Evolutionary conservation across 345 rosid genomes (phyloP), one percentile per base, ranked within the genome.

Genomic region (Hibiscus tridactylites): DNA sequence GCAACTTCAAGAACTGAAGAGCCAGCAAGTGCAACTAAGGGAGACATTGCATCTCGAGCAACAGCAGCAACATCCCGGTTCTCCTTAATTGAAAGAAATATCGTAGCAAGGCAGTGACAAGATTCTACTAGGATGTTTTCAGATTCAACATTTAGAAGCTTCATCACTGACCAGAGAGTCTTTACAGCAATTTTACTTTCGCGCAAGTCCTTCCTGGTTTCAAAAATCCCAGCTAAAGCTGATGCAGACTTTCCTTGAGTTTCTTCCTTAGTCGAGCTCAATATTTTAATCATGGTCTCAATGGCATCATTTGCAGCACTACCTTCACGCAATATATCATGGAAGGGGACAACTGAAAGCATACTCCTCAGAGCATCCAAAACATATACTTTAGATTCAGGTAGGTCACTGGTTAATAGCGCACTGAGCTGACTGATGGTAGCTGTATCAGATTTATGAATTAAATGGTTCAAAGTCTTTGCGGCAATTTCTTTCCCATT

Each of bases 401-500:
- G 98, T 59, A 89, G 87, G 76, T 96, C 98, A 69, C 99, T 92
- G 79, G 97, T 96, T 66, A 96, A 78, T 71, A 96, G 74, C 68
- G 99, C 99, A 65, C 97, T 88, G 50, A 96, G 97, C 84, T 96
- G 99, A 78, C 98, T 92, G 68, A 96, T 89, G 5, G 98, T 92
- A 63, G 97, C 96, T 31, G 97, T 92, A 79, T 92, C 99, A 73
- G 97, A 96, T 84, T 96, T 96, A 79, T 92, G 92, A 75, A 96
- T 96, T 63, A 96, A 82, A 80, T 96, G 99, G 78, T 90, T 92
- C 83, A 96, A 81, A 60, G 99, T 96, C 91, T 90, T 96, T 39
- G 99, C 97, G 5, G 98, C 99, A 65, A 91, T 92, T 82, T 96
- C 99, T 79, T 96, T 96, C 73, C 99, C 99, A 76, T 91, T 96